phyloP scores from a whole-genome alignment of 306 rosid genomes.

The Ormosia semicastrata region DNA sequence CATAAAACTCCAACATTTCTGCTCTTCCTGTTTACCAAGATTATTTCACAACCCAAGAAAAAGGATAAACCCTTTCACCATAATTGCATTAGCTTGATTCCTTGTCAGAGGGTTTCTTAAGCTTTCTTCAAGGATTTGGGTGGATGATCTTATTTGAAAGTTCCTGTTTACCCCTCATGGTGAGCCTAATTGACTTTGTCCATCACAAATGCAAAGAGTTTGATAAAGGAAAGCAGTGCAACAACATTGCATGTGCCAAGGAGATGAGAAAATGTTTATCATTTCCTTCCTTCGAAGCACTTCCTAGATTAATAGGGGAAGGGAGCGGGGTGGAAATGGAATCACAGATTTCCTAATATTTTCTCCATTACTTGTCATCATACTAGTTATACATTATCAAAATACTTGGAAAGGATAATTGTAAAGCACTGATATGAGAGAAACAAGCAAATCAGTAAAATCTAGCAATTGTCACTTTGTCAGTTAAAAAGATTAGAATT shows the following conservation, averaged over 20 bases:
- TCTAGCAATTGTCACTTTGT: neutral
- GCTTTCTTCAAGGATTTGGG: neutral
- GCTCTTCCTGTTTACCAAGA: neutral
- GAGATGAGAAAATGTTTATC: neutral
- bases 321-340: no score
- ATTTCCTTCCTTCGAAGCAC: neutral
- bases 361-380: neutral
- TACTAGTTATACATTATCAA: neutral
- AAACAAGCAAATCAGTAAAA: neutral
- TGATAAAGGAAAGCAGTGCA: conserved; percentile 13
- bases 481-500: neutral
- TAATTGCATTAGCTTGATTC: neutral
- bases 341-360: neutral
- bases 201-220: conserved; percentile 9
- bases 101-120: neutral
- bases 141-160: neutral
- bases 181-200: neutral
- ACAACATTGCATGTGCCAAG: neutral
- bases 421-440: neutral
- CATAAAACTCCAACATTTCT: neutral
- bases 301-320: neutral
- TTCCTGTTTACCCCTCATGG: neutral
- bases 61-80: neutral
- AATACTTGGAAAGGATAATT: neutral
- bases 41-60: neutral